phyloP scores from a whole-genome alignment of 176 grass and related monocot species.

The sorghum (Sorghum bicolor) region DNA sequence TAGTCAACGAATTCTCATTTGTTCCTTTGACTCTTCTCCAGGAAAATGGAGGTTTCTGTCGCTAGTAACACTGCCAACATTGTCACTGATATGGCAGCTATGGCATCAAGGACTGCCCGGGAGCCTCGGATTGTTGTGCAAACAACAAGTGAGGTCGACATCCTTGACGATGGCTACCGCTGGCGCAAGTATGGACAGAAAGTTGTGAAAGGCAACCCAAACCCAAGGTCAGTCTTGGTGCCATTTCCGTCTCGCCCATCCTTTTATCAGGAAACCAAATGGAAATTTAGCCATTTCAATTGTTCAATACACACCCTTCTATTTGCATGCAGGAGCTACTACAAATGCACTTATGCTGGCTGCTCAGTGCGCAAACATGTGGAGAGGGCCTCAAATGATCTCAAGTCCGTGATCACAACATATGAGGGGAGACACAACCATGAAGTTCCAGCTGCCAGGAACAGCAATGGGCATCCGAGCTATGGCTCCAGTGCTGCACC shows the following conservation, averaged over 20 bases:
- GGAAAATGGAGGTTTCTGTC: constrained; percentile 55
- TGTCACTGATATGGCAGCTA: constrained; percentile 53
- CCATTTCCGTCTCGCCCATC: neutral
- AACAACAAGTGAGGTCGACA: constrained; percentile 84
- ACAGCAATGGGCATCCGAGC: constrained; percentile 39
- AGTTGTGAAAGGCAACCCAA: constrained; percentile 93
- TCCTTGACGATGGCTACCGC: constrained; percentile 93
- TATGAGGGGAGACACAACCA: constrained; percentile 93
- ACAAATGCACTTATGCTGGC: constrained; percentile 41
- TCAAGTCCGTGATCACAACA: constrained; percentile 80
- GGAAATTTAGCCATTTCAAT: neutral
- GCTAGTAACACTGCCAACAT: neutral
- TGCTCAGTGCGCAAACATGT: constrained; percentile 68
- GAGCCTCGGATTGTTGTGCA: constrained; percentile 82
- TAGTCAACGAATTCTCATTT: neutral
- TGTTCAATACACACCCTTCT: neutral
- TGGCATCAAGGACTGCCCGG: constrained; percentile 61
- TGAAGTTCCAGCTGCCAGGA: constrained; percentile 74
- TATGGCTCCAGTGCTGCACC: neutral
- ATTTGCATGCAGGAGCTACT: constrained; percentile 52
- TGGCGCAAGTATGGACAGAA: constrained; percentile 99
- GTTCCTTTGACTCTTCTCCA: constrained; percentile 29
- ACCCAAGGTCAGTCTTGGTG: constrained; percentile 63
- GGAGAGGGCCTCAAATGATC: constrained; percentile 81
- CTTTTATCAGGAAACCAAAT: neutral